phyloP scores from a whole-genome alignment of 2,329 filamentous ascomycete species.

The Exophiala bonariae region DNA sequence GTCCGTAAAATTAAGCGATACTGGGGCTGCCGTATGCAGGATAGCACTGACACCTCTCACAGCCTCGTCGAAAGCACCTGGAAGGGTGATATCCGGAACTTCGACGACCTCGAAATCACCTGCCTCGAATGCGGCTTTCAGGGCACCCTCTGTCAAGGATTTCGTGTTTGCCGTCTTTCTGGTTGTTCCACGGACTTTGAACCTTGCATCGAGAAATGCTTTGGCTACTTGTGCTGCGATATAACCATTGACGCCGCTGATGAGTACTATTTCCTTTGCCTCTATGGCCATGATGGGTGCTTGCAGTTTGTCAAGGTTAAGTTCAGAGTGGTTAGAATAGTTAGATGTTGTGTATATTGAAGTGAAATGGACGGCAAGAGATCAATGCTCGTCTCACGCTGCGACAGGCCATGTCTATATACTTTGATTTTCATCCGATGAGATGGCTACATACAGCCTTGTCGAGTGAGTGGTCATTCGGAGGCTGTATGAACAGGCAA shows the following conservation, averaged over 20 bases:
- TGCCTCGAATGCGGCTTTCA: constrained; percentile 24
- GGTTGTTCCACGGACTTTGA: constrained; percentile 33
- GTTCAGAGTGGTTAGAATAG: too few species aligned
- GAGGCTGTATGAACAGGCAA: too few species aligned
- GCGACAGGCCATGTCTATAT: too few species aligned
- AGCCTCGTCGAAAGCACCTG: constrained; percentile 38
- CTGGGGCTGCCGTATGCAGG: constrained; percentile 22
- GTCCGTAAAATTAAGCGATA: constrained; percentile 3
- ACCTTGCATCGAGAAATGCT: constrained; percentile 31
- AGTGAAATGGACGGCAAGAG: too few species aligned
- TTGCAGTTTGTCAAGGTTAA: too few species aligned
- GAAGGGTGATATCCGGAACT: constrained; percentile 29
- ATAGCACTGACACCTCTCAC: constrained; percentile 34
- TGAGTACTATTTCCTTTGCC: constrained; percentile 30
- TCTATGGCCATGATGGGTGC: neutral
- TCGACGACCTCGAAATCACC: constrained; percentile 30
- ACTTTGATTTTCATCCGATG: too few species aligned
- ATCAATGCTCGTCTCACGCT: too few species aligned
- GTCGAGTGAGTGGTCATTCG: too few species aligned
- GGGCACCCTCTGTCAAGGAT: constrained; percentile 29
- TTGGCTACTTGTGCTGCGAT: constrained; percentile 32
- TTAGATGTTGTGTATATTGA: too few species aligned
- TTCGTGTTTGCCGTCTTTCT: constrained; percentile 27
- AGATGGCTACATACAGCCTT: too few species aligned
- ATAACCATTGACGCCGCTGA: constrained; percentile 37